A percentile compares a stretch with the other conserved stretches of the same genome.
phyloP scores from a whole-genome alignment of 805 yeast species.

The Naumovozyma castellii region DNA sequence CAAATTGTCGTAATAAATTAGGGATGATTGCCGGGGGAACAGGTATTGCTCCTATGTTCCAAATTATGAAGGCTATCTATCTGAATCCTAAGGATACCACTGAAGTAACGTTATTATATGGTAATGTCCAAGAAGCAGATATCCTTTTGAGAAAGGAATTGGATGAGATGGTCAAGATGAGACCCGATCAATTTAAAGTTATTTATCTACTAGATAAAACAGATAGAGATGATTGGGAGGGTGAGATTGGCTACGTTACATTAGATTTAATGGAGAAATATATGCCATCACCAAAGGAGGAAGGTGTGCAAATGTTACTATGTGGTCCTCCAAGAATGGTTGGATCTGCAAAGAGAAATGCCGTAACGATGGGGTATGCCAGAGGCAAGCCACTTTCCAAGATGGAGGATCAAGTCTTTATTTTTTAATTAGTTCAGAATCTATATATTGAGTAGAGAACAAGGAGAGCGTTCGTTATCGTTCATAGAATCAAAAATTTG shows the following conservation, averaged over 20 bases:
- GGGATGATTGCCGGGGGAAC: slow-evolving; percentile 97
- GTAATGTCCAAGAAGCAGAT: slow-evolving; percentile 72
- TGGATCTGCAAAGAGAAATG: slow-evolving; percentile 71
- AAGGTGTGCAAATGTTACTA: slow-evolving; percentile 49
- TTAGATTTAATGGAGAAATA: slow-evolving; percentile 49
- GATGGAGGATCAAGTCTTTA: slow-evolving; percentile 83
- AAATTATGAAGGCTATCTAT: slow-evolving; percentile 74
- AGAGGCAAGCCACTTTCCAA: slow-evolving; percentile 86
- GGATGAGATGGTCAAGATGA: slow-evolving; percentile 48
- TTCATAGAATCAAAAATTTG: neutral
- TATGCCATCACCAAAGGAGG: slow-evolving; percentile 49
- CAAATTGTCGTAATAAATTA: slow-evolving; percentile 62
- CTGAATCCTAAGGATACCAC: slow-evolving; percentile 72
- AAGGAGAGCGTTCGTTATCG: neutral
- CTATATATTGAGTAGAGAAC: neutral
- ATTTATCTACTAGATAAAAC: slow-evolving; percentile 41
- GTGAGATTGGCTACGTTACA: slow-evolving; percentile 73
- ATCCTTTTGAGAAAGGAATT: slow-evolving; percentile 73
- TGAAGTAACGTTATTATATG: slow-evolving; percentile 64
- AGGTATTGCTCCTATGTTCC: slow-evolving; percentile 94
- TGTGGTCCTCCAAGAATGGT: slow-evolving; percentile 97
- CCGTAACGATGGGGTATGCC: slow-evolving; percentile 60
- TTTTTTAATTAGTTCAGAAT: slow-evolving; percentile 40
- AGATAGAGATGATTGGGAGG: slow-evolving; percentile 50
- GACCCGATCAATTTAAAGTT: slow-evolving; percentile 53